Base-by-base conservation (phyloP, 108 stramenopile genomes). In the Nitzschia palea region DNA sequence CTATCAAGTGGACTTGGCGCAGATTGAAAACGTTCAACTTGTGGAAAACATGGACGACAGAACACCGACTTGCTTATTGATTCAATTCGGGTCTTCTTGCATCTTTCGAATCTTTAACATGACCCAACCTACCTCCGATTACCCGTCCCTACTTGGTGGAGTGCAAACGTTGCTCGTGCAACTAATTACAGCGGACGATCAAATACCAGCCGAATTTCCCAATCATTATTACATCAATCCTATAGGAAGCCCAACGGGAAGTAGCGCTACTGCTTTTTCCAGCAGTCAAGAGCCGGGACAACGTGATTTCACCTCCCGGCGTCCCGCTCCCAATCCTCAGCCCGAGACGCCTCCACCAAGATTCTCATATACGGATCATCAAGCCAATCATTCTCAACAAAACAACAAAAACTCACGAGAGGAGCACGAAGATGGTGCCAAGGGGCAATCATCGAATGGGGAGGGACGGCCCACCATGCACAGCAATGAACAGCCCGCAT, bases 1-100 rank as follows among this genome's bases (percentile, higher is more conserved):
- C 6, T 65, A 54, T 47, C 71, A 73, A 57, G 29, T 73, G 33
- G 71, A 73, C 47, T 57, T 73, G 42, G 25, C 42, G 30, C 44
- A 54, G 3, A 6, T 65, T 15, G 45, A 65, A 36, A 53, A 65
- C 54, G 43, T 65, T 14, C 34, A 65, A 22, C 1, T 61, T 10
- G 35, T 56, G 14, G 31, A 31, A 17, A 33, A 14, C 1, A 23
- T 17, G 10, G 53, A 48, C 25, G 50, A 36, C 15, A 30, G 22
- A 0, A 17, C 35, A 32, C 60, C 62, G 32, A 36, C 71, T n/a
- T 73, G 15, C 44, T 14, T 73, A 32, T n/a, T 65, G 15, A 23
- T 73, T 2, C 62, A 73, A n/a, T 65, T 65, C 43, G 59, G 59
- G 15, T 32, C 44, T 29, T 37, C 35, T 0, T 65, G 62, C 25